Conservation (phyloP, 164 flowering plant species). For the Santalum album region DNA sequence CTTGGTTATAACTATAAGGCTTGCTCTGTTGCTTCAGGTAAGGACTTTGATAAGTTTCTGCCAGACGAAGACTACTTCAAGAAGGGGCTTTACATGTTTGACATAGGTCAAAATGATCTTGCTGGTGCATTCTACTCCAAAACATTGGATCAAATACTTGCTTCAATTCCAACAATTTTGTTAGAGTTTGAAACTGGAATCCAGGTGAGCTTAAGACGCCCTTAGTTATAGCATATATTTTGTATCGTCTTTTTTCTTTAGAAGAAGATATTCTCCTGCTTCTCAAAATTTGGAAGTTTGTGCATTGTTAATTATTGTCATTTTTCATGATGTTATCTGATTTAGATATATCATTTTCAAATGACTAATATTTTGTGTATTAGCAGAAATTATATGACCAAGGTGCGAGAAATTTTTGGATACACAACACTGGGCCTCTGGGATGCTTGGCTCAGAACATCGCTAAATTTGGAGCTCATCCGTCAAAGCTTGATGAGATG, state of each 20-base stretch:
- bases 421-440: slow-evolving; percentile 91
- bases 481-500: slow-evolving; percentile 67
- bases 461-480: slow-evolving; percentile 68
- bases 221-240: no score
- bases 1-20: no score
- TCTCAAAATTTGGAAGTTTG: no score
- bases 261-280: no score
- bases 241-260: no score
- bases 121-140: slow-evolving; percentile 85
- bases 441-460: slow-evolving; percentile 89
- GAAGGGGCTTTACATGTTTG: slow-evolving; percentile 81
- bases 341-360: not conserved
- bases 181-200: slow-evolving; percentile 63
- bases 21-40: slow-evolving; percentile 36
- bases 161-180: slow-evolving; percentile 68
- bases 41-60: slow-evolving; percentile 42
- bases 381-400: slow-evolving; percentile 57
- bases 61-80: slow-evolving; percentile 50
- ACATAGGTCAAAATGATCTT: slow-evolving; percentile 95
- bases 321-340: no score
- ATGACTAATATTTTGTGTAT: not conserved
- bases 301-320: no score
- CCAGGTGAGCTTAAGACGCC: slow-evolving; percentile 42
- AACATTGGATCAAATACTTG: slow-evolving; percentile 75
- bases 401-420: slow-evolving; percentile 87